Base-by-base conservation (phyloP, 169 alveolate species). In the Babesia sp. region DNA sequence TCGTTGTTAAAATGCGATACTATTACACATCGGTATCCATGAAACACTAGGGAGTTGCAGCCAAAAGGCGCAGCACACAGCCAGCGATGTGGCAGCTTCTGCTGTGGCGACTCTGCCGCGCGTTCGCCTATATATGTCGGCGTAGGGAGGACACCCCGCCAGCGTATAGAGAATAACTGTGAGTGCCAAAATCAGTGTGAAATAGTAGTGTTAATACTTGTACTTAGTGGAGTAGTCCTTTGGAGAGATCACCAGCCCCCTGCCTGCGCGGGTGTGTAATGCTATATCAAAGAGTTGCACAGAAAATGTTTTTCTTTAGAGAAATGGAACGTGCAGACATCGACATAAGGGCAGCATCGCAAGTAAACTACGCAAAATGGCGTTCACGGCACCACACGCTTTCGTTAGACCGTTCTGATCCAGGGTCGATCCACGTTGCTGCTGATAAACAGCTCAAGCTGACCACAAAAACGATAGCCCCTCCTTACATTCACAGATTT, bases 231-330 rank as follows among this genome's bases (percentile, higher is more conserved):
- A 94, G 84, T 96, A 97, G 75, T 97, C 99, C 75, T 94, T 96
- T 8, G 99, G 99, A 9, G 98, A 93, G 39, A 95, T 91, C 22
- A 96, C 99, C 64, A 96, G 91, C 31, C 99, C 99, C 54, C 96
- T 91, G 48, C 93, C 93, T 89, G 59, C 51, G 64, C 26, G 44
- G 31, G 39, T 56, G 76, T 59, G 59, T 45, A 39, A 41, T 36
- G 29, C 20, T 0, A 0, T 9, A 0, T 0, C 7, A 48, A 6
- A 18, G 8, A 14, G 20, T 48, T 48, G 56, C 20, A 48, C 20
- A 48, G 20, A 48, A 18, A 54, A 20, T 45, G 9, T 11, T 11
- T 11, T 46, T 12, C 22, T n/a, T 9, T 11, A 31, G 9, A 22
- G 26, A 31, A 66, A 24, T n/a, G 26, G 11, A 76, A 34, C 46